A percentile compares a stretch with the other conserved stretches of the same genome.
Evolutionary conservation across 1,284 basidiomycete species (phyloP).

Genomic region (Tilletia indica): DNA sequence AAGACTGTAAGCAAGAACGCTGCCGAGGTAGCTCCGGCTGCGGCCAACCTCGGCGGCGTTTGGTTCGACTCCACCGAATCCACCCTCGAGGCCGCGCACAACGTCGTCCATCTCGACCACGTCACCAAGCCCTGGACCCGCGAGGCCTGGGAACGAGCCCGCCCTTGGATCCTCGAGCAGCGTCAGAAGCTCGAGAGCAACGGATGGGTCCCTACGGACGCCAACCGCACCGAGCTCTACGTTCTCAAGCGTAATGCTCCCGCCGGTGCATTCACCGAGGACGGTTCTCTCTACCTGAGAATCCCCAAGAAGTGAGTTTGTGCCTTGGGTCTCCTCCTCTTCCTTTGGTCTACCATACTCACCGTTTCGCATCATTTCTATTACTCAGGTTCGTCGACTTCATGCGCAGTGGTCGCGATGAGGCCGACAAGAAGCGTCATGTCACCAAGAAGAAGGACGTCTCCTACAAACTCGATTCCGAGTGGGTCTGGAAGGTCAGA

Average conservation of each 20-base stretch:
- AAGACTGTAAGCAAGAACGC: conserved; percentile 3
- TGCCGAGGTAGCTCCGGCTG: conserved; percentile 1
- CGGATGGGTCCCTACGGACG: conserved; percentile 33
- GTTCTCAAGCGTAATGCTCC: conserved; percentile 47
- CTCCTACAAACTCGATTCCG: conserved; percentile 45
- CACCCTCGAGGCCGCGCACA: conserved; percentile 37
- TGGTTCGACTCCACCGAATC: conserved; percentile 45
- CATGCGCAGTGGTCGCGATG: conserved; percentile 36
- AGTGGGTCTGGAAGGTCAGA: conserved; percentile 48
- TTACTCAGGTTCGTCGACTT: conserved; percentile 40
- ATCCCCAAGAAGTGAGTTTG: conserved; percentile 39
- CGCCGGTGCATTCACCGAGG: conserved; percentile 47
- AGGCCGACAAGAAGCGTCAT: conserved; percentile 36
- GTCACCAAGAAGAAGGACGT: conserved; percentile 45
- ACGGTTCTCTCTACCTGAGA: conserved; percentile 47
- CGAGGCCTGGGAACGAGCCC: conserved; percentile 51
- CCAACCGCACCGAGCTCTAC: conserved; percentile 42
- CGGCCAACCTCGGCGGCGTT: conserved; percentile 42
- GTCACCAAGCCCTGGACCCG: conserved; percentile 51
- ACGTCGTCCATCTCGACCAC: conserved; percentile 43
- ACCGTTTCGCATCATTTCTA: too few species aligned
- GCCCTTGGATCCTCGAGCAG: conserved; percentile 50
- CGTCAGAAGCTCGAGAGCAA: conserved; percentile 49
- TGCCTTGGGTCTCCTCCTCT: not conserved
- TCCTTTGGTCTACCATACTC: too few species aligned